These are phyloP conservation scores for Penicillium mononematosum DNA, from an alignment of 495 filamentous ascomycete species.

Conservation along the genomic window DNA sequence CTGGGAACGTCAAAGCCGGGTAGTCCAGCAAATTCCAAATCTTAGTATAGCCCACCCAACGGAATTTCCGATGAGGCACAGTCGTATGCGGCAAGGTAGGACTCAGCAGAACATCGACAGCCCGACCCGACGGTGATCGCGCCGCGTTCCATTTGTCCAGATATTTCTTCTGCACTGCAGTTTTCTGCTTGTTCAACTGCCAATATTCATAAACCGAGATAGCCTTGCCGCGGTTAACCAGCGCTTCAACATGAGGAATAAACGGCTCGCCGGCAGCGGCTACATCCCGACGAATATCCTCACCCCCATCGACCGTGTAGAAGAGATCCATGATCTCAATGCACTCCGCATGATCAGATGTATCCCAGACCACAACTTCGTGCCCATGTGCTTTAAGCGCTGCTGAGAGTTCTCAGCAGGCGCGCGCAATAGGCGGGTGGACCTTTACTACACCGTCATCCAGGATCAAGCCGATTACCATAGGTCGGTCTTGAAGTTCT, in stretches of 20 bases:
- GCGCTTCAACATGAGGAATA: slow-evolving; percentile 49
- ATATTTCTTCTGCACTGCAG: slow-evolving; percentile 52
- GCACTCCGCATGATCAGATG: slow-evolving; percentile 42
- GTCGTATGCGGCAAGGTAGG: slow-evolving; percentile 50
- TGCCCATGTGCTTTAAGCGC: slow-evolving; percentile 44
- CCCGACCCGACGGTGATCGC: slow-evolving; percentile 45
- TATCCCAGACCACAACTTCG: slow-evolving; percentile 49
- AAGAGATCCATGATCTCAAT: slow-evolving; percentile 50
- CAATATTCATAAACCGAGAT: slow-evolving; percentile 57
- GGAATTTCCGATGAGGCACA: slow-evolving; percentile 48
- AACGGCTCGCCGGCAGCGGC: slow-evolving; percentile 50
- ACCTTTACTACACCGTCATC: slow-evolving; percentile 52
- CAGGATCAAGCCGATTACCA: slow-evolving; percentile 48
- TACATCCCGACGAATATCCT: slow-evolving; percentile 53
- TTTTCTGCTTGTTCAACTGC: slow-evolving; percentile 55
- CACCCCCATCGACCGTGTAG: slow-evolving; percentile 55
- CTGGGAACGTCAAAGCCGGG: slow-evolving; percentile 55
- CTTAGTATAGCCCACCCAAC: slow-evolving; percentile 58
- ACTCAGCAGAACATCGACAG: slow-evolving; percentile 63
- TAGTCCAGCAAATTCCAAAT: slow-evolving; percentile 74
- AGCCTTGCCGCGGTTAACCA: slow-evolving; percentile 48
- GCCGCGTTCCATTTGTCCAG: slow-evolving; percentile 54
- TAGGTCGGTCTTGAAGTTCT: slow-evolving; percentile 38
- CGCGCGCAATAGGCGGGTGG: slow-evolving; percentile 49
- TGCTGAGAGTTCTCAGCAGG: slow-evolving; percentile 37